A percentile compares a stretch with the other conserved stretches of the same genome.
Evolutionary conservation across 208 protist genomes (phyloP).

Genomic region (Trypanosoma grayi): DNA sequence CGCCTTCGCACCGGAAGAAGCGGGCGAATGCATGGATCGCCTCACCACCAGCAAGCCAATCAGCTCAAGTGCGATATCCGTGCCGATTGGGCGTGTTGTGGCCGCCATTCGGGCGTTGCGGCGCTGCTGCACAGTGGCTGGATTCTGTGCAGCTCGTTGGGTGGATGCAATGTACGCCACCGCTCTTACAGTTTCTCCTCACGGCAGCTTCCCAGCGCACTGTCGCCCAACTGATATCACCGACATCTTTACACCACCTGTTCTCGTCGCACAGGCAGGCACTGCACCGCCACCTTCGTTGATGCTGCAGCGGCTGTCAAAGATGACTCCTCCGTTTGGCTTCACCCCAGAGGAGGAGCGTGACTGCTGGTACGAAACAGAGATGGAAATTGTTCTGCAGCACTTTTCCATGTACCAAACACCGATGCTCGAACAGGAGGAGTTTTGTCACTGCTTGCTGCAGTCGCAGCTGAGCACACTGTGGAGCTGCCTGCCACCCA

Average conservation of each 20-base stretch:
- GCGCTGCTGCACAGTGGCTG: slow-evolving; percentile 15
- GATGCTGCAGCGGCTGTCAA: slow-evolving; percentile 11
- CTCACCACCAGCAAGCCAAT: too few species aligned
- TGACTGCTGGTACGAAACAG: slow-evolving; percentile 33
- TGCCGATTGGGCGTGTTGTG: slow-evolving; percentile 15
- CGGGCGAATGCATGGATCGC: too few species aligned
- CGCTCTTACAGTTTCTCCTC: slow-evolving; percentile 28
- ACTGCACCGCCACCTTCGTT: slow-evolving; percentile 9
- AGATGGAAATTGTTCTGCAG: slow-evolving; percentile 47
- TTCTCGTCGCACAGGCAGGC: slow-evolving; percentile 1
- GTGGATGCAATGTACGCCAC: slow-evolving; percentile 45
- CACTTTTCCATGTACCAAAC: slow-evolving; percentile 39
- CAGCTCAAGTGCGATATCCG: slow-evolving; percentile 6
- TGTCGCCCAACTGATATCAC: slow-evolving; percentile 24
- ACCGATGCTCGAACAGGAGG: slow-evolving; percentile 17
- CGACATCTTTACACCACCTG: slow-evolving; percentile 25
- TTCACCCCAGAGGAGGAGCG: slow-evolving; percentile 3
- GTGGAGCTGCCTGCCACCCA: slow-evolving; percentile 30
- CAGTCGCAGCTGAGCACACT: slow-evolving; percentile 43
- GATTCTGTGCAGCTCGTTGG: slow-evolving; percentile 27
- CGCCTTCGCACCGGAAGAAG: slow-evolving; percentile 12
- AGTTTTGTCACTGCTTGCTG: slow-evolving; percentile 45
- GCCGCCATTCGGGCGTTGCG: slow-evolving; percentile 15
- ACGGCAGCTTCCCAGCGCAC: slow-evolving; percentile 20
- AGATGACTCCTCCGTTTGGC: neutral